Percentiles rank a stretch among this genome's conserved stretches.
Conservation (phyloP, 2,329 filamentous ascomycete species). For the Akanthomyces muscarius region DNA sequence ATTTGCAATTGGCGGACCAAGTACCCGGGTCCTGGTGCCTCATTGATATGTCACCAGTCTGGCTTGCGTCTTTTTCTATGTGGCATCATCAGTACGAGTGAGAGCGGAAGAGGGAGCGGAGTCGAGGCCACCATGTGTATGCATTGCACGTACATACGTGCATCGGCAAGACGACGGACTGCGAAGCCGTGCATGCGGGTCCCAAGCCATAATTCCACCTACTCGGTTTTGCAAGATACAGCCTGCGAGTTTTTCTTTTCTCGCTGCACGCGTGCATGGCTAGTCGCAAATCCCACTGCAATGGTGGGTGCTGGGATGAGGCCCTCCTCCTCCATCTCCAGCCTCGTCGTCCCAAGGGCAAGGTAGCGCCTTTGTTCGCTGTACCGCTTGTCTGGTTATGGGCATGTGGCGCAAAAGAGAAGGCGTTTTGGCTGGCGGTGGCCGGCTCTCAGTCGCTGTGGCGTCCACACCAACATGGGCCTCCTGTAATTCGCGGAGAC, state of each 20-base stretch:
- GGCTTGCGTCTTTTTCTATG: not conserved
- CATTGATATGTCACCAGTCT: not conserved
- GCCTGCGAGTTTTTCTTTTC: not conserved
- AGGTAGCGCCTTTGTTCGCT: not conserved
- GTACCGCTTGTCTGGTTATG: not conserved
- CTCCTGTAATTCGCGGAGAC: not conserved
- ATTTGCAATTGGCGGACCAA: not conserved
- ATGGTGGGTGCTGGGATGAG: not conserved
- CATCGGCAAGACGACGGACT: constrained; percentile 3
- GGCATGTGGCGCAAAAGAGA: not conserved
- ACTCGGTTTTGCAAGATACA: constrained; percentile 13
- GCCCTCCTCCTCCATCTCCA: not conserved
- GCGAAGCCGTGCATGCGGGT: constrained; percentile 10
- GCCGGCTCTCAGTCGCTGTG: not conserved
- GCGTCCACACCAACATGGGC: not conserved
- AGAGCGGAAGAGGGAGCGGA: not conserved
- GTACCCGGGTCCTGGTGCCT: constrained; percentile 8
- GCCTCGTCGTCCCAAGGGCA: not conserved
- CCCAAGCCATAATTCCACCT: constrained; percentile 14
- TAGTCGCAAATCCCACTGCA: not conserved
- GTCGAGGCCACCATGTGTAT: not conserved
- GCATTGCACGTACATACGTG: constrained; percentile 3
- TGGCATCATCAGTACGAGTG: not conserved
- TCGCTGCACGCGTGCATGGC: not conserved
- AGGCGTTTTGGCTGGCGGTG: not conserved